Evolutionary conservation across 2,329 filamentous ascomycete species (phyloP).

Genomic region (Talaromyces sp.): DNA sequence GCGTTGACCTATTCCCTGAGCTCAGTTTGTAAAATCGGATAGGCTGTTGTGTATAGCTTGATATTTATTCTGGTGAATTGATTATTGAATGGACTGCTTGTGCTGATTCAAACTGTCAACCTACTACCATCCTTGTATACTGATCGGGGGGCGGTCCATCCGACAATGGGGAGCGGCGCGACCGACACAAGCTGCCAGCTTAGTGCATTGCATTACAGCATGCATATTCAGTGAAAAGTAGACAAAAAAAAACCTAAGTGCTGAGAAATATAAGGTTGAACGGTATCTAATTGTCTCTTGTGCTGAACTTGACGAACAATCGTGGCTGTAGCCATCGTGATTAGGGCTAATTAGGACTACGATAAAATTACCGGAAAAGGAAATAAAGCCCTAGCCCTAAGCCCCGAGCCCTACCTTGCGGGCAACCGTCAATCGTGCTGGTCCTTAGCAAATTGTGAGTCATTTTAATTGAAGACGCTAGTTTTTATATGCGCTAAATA

Average conservation of each 20-base stretch:
- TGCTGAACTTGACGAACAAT: neutral
- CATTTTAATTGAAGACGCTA: too few relatives aligned
- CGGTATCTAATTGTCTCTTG: neutral
- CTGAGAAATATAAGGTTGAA: too few relatives aligned
- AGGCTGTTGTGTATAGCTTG: too few relatives aligned
- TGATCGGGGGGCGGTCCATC: neutral
- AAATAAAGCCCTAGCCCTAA: constrained; percentile 5
- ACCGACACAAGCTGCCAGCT: neutral
- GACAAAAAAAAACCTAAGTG: neutral
- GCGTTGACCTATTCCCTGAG: constrained; percentile 12
- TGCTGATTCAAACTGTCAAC: neutral
- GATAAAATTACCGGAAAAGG: neutral
- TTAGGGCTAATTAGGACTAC: neutral
- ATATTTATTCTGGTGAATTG: neutral
- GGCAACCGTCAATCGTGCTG: too few relatives aligned
- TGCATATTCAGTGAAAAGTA: neutral
- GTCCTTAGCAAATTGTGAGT: too few relatives aligned
- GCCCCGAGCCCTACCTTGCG: neutral
- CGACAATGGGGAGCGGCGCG: neutral
- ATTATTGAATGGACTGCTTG: neutral
- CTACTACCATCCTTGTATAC: neutral
- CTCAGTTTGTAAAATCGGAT: neutral
- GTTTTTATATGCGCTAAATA: too few relatives aligned
- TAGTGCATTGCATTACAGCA: neutral
- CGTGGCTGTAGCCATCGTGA: neutral